Percentiles rank a stretch among this genome's conserved stretches.
Evolutionary conservation across 164 flowering plant genomes (phyloP).

Genomic region (Stephania japonica): DNA sequence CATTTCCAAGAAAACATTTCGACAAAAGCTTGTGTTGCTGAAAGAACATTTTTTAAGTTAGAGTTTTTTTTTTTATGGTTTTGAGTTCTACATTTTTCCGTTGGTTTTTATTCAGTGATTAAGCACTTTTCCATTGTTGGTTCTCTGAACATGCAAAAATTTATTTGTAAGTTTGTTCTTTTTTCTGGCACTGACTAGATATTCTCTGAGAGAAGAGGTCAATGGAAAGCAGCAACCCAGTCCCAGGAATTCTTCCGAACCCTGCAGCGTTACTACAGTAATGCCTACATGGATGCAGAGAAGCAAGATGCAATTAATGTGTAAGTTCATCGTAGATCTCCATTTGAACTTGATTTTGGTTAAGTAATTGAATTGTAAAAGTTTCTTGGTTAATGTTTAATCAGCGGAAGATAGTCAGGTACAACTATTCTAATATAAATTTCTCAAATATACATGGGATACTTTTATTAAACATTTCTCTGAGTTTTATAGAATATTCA

Average conservation of each 20-base stretch:
- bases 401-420: not conserved
- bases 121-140: not conserved
- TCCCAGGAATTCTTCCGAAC: conserved; percentile 86
- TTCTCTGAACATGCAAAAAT: not conserved
- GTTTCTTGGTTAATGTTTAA: not conserved
- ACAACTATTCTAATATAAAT: not conserved
- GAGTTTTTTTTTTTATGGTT: not conserved
- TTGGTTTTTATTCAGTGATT: not conserved
- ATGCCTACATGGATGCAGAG: conserved; percentile 89
- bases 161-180: not conserved
- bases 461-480: not conserved
- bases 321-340: conserved; percentile 35
- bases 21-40: not conserved
- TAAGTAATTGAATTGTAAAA: not conserved
- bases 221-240: conserved; percentile 86
- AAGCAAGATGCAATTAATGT: conserved; percentile 93
- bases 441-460: not conserved
- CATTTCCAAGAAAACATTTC: not conserved
- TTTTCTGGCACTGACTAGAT: conserved; percentile 40
- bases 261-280: conserved; percentile 78
- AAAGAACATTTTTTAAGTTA: not conserved
- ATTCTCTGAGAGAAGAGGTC: conserved; percentile 87
- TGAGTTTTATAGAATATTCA: not conserved
- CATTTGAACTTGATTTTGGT: not conserved
- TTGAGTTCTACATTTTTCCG: not conserved